A percentile compares a stretch with the other conserved stretches of the same genome.
phyloP scores from a whole-genome alignment of 2,329 filamentous ascomycete genomes.

The Botryotinia globosa region DNA sequence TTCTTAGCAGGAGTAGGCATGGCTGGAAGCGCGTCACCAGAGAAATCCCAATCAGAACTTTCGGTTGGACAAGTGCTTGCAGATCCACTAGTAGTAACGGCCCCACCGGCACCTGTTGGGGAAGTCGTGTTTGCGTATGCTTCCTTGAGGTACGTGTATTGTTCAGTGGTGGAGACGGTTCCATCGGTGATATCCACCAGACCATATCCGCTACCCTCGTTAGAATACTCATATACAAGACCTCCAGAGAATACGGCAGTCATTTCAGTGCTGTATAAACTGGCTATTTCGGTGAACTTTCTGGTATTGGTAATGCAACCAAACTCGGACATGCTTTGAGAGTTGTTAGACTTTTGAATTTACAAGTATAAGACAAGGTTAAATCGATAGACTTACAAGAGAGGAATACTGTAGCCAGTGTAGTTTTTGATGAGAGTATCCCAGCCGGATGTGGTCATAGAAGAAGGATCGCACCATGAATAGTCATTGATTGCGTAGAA shows the following conservation, averaged over 20 bases:
- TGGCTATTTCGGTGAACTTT: slow-evolving; percentile 72
- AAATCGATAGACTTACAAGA: slow-evolving; percentile 40
- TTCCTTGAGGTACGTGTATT: slow-evolving; percentile 49
- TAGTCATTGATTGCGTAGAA: slow-evolving; percentile 67
- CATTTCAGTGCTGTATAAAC: slow-evolving; percentile 83
- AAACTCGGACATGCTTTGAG: slow-evolving; percentile 70
- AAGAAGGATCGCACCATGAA: slow-evolving; percentile 62
- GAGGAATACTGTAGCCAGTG: slow-evolving; percentile 63
- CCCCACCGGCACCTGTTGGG: slow-evolving; percentile 52
- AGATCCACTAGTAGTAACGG: slow-evolving; percentile 37
- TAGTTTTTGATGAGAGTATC: slow-evolving; percentile 66
- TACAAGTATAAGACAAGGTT: slow-evolving; percentile 16
- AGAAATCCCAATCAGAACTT: slow-evolving; percentile 48
- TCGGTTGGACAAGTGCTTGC: slow-evolving; percentile 46
- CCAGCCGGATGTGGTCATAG: slow-evolving; percentile 61
- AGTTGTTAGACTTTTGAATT: not conserved
- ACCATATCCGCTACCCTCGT: slow-evolving; percentile 76
- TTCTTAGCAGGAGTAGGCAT: slow-evolving; percentile 44
- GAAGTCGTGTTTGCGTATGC: slow-evolving; percentile 45
- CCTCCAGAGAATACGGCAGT: slow-evolving; percentile 88
- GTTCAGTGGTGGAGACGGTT: slow-evolving; percentile 43
- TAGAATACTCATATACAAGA: slow-evolving; percentile 91
- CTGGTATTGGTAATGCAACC: slow-evolving; percentile 82
- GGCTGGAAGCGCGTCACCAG: slow-evolving; percentile 45
- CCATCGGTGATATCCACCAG: slow-evolving; percentile 37